Conservation (phyloP, 768 basidiomycete genomes). For the Cyathus striatus region DNA sequence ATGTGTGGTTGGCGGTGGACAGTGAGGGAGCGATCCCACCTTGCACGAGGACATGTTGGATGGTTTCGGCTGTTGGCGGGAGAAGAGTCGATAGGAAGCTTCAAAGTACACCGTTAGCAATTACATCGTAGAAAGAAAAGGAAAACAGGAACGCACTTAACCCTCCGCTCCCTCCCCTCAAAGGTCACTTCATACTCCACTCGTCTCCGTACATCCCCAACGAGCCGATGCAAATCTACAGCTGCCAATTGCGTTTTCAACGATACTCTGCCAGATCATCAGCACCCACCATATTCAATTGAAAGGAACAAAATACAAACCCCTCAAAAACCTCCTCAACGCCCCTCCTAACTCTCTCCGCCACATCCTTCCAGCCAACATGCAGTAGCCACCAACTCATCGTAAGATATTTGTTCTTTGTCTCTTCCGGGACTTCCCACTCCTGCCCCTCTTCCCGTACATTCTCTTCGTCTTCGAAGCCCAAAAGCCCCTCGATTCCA, state of each 20-base stretch:
- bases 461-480: slow-evolving; percentile 2
- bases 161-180: slow-evolving; percentile 52
- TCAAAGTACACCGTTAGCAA: slow-evolving; percentile 1
- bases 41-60: slow-evolving; percentile 63
- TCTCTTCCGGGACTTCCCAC: slow-evolving; percentile 48
- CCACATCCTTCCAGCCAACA: slow-evolving; percentile 87
- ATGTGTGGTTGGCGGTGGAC: too few species aligned
- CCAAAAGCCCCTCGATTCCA: slow-evolving; percentile 19
- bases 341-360: slow-evolving; percentile 61
- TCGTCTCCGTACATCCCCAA: slow-evolving; percentile 69
- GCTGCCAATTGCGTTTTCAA: slow-evolving; percentile 71
- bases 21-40: slow-evolving; percentile 48
- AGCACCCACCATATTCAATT: background rate
- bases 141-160: slow-evolving; percentile 35
- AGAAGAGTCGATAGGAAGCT: slow-evolving; percentile 75
- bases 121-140: background rate
- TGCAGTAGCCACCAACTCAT: slow-evolving; percentile 93
- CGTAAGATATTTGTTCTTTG: slow-evolving; percentile 76
- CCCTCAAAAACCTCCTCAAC: slow-evolving; percentile 83
- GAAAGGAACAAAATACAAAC: slow-evolving; percentile 37
- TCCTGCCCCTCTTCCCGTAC: slow-evolving; percentile 6
- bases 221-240: slow-evolving; percentile 61
- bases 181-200: slow-evolving; percentile 71
- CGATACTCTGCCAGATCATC: slow-evolving; percentile 55
- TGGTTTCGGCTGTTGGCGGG: slow-evolving; percentile 67